Percentiles rank a stretch among this genome's conserved stretches.
Evolutionary conservation across 192 early-diverging fungal genomes (phyloP).

Genomic region (Backusella liffmaniae): DNA sequence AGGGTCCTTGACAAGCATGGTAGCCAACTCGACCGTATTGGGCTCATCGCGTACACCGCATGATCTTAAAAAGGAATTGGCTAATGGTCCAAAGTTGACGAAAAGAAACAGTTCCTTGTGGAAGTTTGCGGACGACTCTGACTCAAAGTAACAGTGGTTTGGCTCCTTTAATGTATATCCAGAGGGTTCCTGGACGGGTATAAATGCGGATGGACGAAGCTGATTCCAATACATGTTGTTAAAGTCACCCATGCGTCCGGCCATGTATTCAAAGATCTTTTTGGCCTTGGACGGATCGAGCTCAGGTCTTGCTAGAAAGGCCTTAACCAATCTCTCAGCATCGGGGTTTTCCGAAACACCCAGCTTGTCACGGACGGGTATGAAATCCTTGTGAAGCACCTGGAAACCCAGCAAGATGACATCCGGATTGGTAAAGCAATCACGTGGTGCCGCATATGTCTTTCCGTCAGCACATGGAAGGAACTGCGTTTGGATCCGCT

Average conservation of each 20-base stretch:
- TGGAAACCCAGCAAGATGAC: conserved; percentile 65
- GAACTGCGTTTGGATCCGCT: conserved; percentile 51
- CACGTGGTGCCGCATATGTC: conserved; percentile 51
- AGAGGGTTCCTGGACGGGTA: conserved; percentile 53
- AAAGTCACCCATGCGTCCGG: conserved; percentile 62
- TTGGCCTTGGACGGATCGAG: conserved; percentile 27
- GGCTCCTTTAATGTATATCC: conserved; percentile 43
- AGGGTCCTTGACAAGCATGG: conserved; percentile 54
- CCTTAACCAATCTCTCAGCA: conserved; percentile 34
- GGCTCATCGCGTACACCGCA: conserved; percentile 87
- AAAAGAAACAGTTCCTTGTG: conserved; percentile 54
- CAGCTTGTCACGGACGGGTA: conserved; percentile 55
- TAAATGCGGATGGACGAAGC: conserved; percentile 56
- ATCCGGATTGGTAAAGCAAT: conserved; percentile 63
- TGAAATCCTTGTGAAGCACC: conserved; percentile 56
- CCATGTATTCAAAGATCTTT: conserved; percentile 66
- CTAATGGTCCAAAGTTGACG: conserved; percentile 70
- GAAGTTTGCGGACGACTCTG: conserved; percentile 38
- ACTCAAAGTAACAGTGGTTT: conserved; percentile 54
- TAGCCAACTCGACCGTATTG: conserved; percentile 66
- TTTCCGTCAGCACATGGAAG: conserved; percentile 51
- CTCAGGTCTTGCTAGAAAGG: conserved; percentile 35
- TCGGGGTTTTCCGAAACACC: conserved; percentile 64
- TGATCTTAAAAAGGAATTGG: conserved; percentile 74
- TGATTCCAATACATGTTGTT: conserved; percentile 49